Evolutionary conservation across 176 grass and related monocot species (phyloP), one percentile per base, ranked within the genome.

Genomic region (Triticum monococcum): DNA sequence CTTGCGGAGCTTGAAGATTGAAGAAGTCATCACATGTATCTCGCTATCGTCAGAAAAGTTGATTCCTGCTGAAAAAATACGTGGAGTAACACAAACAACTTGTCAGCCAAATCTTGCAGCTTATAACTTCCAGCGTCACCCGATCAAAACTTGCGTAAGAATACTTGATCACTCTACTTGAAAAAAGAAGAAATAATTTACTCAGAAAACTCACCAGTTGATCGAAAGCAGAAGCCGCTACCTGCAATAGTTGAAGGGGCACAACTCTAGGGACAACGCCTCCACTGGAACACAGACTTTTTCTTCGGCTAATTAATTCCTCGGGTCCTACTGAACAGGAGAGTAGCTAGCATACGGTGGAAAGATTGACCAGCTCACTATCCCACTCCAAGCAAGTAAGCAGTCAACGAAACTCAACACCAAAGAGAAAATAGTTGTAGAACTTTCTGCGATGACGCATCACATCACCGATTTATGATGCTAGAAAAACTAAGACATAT

Each of bases 161-260:
- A 20, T 38, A 38, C 37, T 37, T 37, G 36, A 37, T 7, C 36
- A 37, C 36, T 37, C 5, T 40, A 72, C 22, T 2, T 45, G 35
- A 20, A 69, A 9, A 16, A 52, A 14, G 41, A 46, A 52, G 2
- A 71, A 12, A 71, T 8, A 25, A 8, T 79, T 4, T 38, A 11
- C 33, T 31, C 18, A 68, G 26, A 35, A 24, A 69, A 82, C 67
- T 72, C 81, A 83, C 81, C 81, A 4, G 18, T 6, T 72, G n/a
- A 41, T 2, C 14, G 10, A 57, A 38, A 25, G 45, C 43, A 80
- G 73, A 76, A 76, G 24, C 13, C 25, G 12, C 74, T 16, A 54
- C 46, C 46, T 33, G 26, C 74, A 11, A 32, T 32, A 33, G 74
- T 32, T 77, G 74, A 20, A 56, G 3, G 3, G 45, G 14, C 13